These are phyloP conservation scores for Cutaneotrichosporon sp. DNA, from an alignment of 1,284 basidiomycete genomes.

Conservation along the genomic window DNA sequence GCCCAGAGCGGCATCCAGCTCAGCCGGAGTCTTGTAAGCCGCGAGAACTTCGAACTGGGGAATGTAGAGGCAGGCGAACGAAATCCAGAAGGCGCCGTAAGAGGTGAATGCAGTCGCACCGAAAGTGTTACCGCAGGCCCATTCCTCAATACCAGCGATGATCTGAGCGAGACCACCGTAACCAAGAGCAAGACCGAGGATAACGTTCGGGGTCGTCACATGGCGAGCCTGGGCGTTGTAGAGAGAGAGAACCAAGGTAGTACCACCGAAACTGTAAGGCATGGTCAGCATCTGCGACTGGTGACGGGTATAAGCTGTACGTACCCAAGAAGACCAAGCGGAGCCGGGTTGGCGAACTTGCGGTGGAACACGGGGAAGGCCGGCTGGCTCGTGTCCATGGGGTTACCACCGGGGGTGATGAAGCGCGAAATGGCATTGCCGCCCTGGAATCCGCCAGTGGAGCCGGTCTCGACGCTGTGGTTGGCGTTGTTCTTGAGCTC, in stretches of 20 bases:
- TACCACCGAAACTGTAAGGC: conserved; percentile 47
- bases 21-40: conserved; percentile 40
- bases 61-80: conserved; percentile 38
- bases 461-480: conserved; percentile 4
- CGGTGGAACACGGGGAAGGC: conserved; percentile 47
- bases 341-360: conserved; percentile 54
- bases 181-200: conserved; percentile 76
- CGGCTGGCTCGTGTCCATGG: conserved; percentile 25
- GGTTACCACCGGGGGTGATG: conserved; percentile 24
- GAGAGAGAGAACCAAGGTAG: conserved; percentile 54
- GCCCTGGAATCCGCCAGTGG: conserved; percentile 7
- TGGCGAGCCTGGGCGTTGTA: conserved; percentile 46
- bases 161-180: conserved; percentile 73
- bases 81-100: conserved; percentile 65
- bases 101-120: conserved; percentile 66
- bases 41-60: conserved; percentile 52
- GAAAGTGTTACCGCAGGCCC: conserved; percentile 64
- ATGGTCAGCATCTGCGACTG: neutral
- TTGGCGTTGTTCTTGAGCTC: conserved; percentile 11
- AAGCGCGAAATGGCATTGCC: conserved; percentile 18
- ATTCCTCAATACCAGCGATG: conserved; percentile 58
- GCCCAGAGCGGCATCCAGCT: conserved; percentile 51
- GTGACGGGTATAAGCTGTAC: neutral
- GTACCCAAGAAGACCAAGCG: conserved; percentile 50
- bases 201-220: conserved; percentile 59